A percentile compares a stretch with the other conserved stretches of the same genome.
Evolutionary conservation across 2,329 filamentous ascomycete genomes (phyloP).

Genomic region (Botryotinia convoluta): DNA sequence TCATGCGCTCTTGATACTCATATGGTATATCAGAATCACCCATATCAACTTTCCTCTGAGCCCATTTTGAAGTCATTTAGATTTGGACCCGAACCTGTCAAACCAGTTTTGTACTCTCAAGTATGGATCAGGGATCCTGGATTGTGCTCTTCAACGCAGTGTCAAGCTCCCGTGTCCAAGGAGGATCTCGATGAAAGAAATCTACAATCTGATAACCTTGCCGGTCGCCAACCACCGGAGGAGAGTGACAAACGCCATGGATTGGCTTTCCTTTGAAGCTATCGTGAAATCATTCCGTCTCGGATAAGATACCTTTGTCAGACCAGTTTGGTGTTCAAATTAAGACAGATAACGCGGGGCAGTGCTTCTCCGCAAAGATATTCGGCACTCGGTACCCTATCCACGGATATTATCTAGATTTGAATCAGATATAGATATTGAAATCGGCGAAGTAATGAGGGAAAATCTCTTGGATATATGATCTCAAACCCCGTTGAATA

Average conservation of each 20-base stretch:
- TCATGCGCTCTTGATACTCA: neutral
- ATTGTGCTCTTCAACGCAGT: neutral
- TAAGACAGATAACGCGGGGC: neutral
- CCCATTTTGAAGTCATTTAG: neutral
- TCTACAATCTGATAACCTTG: neutral
- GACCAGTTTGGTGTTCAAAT: neutral
- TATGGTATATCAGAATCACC: neutral
- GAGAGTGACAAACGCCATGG: neutral
- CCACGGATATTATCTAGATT: neutral
- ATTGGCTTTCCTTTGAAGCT: neutral
- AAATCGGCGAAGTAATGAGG: conserved; percentile 2
- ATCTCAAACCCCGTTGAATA: too few relatives aligned
- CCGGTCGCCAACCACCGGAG: neutral
- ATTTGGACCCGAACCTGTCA: neutral
- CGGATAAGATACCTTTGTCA: neutral
- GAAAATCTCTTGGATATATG: neutral
- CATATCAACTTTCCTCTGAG: neutral
- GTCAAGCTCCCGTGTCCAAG: too few relatives aligned
- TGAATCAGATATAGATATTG: neutral
- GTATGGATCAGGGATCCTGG: neutral
- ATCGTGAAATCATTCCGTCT: neutral
- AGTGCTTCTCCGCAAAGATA: neutral
- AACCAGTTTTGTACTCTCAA: neutral
- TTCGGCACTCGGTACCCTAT: too few relatives aligned
- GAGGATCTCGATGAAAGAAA: neutral